Evolutionary conservation across 441 rosid species (phyloP).

Genomic region (Pelargonium australe): DNA sequence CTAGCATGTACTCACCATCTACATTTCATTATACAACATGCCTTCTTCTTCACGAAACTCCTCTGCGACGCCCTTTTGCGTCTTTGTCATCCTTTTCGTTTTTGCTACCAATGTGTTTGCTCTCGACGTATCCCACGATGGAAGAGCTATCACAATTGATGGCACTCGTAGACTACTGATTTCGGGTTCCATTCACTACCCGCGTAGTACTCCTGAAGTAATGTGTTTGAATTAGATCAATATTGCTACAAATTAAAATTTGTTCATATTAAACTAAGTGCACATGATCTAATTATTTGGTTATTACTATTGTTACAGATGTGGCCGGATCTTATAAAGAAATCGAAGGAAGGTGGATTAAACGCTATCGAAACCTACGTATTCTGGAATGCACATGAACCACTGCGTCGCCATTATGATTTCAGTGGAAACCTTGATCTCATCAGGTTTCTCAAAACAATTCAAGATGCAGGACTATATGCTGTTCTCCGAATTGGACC

Average conservation of each 20-base stretch:
- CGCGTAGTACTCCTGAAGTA: slow-evolving; percentile 25
- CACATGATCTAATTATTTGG: background rate
- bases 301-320: slow-evolving; percentile 24
- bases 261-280: no score
- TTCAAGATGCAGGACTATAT: slow-evolving; percentile 36
- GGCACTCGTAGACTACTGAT: slow-evolving; percentile 18
- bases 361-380: slow-evolving; percentile 48
- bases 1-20: no score
- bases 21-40: no score
- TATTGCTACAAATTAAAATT: no score
- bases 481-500: slow-evolving; percentile 52
- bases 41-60: no score
- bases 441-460: slow-evolving; percentile 36
- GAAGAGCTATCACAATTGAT: slow-evolving; percentile 23
- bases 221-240: background rate
- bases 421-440: slow-evolving; percentile 42
- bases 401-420: slow-evolving; percentile 40
- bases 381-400: slow-evolving; percentile 53
- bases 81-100: background rate
- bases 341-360: slow-evolving; percentile 45
- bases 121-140: slow-evolving; percentile 11
- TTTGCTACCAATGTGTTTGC: background rate
- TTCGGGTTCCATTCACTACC: slow-evolving; percentile 32
- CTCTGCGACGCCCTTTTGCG: no score
- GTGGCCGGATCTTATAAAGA: slow-evolving; percentile 52